Evolutionary conservation across 1,284 basidiomycete species (phyloP).

Genomic region (Chiua sp.): DNA sequence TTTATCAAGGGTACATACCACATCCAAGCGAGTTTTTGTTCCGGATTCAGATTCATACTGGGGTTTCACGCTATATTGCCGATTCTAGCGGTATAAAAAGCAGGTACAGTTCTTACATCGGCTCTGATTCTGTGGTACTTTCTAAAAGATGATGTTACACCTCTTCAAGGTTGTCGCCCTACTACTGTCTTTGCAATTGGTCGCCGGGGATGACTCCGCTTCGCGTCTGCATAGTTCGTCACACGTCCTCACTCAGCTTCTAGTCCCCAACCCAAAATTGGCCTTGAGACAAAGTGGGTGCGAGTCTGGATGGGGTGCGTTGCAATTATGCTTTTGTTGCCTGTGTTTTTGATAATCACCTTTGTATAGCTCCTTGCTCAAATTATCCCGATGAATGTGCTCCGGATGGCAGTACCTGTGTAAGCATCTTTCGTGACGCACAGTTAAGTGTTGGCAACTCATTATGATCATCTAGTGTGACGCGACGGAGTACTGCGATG

Average conservation of each 20-base stretch:
- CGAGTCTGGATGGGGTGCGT: background rate
- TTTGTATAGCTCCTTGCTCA: background rate
- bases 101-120: too few relatives aligned
- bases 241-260: background rate
- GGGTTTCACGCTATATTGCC: background rate
- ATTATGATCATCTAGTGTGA: constrained; percentile 18
- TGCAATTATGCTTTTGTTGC: background rate
- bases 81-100: background rate
- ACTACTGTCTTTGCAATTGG: background rate
- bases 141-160: background rate
- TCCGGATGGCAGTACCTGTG: constrained; percentile 24
- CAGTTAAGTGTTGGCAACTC: background rate
- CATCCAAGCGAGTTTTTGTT: background rate
- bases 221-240: background rate
- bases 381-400: constrained; percentile 23
- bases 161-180: background rate
- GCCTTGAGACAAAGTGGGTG: background rate
- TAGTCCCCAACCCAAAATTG: background rate
- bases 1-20: background rate
- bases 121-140: too few relatives aligned
- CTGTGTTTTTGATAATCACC: background rate
- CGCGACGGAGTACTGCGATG: background rate
- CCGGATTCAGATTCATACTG: too few relatives aligned
- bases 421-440: constrained; percentile 7
- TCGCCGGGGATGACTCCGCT: background rate